Percentiles rank a stretch among this genome's conserved stretches.
Conservation (phyloP, 352 stramenopile genomes). For the Peronosclerospora sorghi region DNA sequence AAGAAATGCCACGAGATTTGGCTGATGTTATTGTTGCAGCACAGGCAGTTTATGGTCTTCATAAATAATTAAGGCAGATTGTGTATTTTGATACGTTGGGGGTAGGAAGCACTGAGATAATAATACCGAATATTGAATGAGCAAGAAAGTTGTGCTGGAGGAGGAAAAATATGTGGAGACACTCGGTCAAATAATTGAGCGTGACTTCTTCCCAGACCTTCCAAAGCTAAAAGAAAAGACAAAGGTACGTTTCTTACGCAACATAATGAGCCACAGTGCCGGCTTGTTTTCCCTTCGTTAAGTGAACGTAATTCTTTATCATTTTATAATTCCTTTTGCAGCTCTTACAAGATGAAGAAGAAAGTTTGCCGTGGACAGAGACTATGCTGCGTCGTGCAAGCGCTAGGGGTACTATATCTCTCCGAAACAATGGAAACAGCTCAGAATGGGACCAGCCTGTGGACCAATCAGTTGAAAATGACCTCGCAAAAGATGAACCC, state of each 20-base stretch:
- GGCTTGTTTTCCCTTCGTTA: too few relatives aligned
- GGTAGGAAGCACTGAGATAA: background rate
- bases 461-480: background rate
- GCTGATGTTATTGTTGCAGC: slow-evolving; percentile 27
- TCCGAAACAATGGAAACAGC: slow-evolving; percentile 9
- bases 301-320: too few relatives aligned
- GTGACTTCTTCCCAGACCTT: slow-evolving; percentile 81
- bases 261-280: background rate
- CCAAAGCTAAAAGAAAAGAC: slow-evolving; percentile 40
- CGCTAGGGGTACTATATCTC: slow-evolving; percentile 4
- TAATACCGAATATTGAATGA: slow-evolving; percentile 6
- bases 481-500: background rate
- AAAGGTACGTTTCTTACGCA: slow-evolving; percentile 24
- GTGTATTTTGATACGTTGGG: too few relatives aligned
- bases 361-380: slow-evolving; percentile 11
- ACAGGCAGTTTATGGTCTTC: slow-evolving; percentile 25
- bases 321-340: slow-evolving; percentile 2
- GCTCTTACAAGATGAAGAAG: slow-evolving; percentile 18
- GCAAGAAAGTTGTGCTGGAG: slow-evolving; percentile 49
- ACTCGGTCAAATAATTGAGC: slow-evolving; percentile 74
- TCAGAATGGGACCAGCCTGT: slow-evolving; percentile 59
- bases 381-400: slow-evolving; percentile 12
- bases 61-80: background rate
- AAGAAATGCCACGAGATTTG: slow-evolving; percentile 26
- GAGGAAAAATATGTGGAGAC: slow-evolving; percentile 71